Evolutionary conservation across 1,284 basidiomycete genomes (phyloP).

Genomic region (Ustilago loliicola): DNA sequence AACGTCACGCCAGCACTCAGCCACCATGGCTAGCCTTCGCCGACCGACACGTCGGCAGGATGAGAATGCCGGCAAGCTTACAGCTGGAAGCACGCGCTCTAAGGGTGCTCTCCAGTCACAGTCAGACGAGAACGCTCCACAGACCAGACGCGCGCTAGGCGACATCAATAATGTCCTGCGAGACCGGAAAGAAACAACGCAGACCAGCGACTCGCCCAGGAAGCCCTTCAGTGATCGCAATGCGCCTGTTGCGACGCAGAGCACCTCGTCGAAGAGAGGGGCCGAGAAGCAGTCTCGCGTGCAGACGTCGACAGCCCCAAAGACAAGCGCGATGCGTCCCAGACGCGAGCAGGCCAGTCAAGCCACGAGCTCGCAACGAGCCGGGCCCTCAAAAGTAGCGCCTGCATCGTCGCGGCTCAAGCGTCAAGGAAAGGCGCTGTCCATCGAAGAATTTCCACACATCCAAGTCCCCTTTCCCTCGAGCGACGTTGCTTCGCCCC

Average conservation of each 20-base stretch:
- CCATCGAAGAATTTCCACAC: slow-evolving; percentile 1
- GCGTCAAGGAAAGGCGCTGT: neutral
- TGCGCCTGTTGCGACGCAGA: neutral
- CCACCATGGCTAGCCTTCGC: neutral
- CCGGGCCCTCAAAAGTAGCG: neutral
- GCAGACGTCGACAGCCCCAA: neutral
- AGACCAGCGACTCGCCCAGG: slow-evolving; percentile 13
- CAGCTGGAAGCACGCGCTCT: neutral
- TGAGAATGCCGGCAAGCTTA: slow-evolving; percentile 1
- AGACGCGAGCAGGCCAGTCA: neutral
- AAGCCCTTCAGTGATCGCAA: slow-evolving; percentile 37
- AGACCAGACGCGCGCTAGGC: slow-evolving; percentile 10
- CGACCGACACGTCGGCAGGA: neutral
- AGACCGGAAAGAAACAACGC: neutral
- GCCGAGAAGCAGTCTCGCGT: neutral
- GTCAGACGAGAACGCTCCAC: slow-evolving; percentile 31
- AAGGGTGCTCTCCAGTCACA: slow-evolving; percentile 5
- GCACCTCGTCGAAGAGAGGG: neutral
- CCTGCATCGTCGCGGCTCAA: neutral
- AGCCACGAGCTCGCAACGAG: neutral
- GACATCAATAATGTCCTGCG: slow-evolving; percentile 30
- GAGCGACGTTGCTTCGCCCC: neutral
- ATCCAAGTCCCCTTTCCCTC: slow-evolving; percentile 7
- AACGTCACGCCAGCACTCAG: neutral
- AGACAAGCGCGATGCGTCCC: neutral